Evolutionary conservation across 345 rosid genomes (phyloP).

Genomic region (Moringa oleifera): DNA sequence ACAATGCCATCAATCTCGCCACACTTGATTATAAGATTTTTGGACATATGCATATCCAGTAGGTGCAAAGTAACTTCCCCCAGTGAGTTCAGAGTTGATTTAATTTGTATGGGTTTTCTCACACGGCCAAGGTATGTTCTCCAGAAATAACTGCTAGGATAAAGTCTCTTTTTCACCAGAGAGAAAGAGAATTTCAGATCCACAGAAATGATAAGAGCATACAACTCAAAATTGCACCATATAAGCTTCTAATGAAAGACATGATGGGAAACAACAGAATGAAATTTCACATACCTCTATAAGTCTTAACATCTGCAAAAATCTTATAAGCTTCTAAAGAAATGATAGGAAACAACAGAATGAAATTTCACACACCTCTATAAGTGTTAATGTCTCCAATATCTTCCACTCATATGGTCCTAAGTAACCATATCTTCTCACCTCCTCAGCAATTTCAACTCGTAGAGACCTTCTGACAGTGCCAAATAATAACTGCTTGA

Average conservation of each 20-base stretch:
- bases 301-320: too few species aligned
- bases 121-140: conserved; percentile 60
- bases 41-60: conserved; percentile 35
- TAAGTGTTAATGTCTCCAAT: conserved; percentile 68
- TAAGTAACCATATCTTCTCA: conserved; percentile 64
- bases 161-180: conserved; percentile 69
- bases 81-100: conserved; percentile 31
- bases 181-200: conserved; percentile 23
- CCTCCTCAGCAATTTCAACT: conserved; percentile 68
- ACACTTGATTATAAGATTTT: conserved; percentile 52
- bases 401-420: conserved; percentile 72
- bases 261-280: conserved; percentile 10
- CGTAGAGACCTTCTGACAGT: conserved; percentile 81
- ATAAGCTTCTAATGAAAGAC: conserved; percentile 10
- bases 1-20: conserved; percentile 98
- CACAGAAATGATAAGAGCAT: conserved; percentile 20
- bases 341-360: conserved; percentile 10
- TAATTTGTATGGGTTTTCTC: conserved; percentile 33
- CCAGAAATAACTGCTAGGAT: conserved; percentile 95
- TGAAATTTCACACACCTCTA: conserved; percentile 58
- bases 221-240: conserved; percentile 16
- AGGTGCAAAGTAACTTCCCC: conserved; percentile 43
- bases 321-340: conserved; percentile 9
- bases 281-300: conserved; percentile 60
- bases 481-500: conserved; percentile 88